phyloP scores from a whole-genome alignment of 78 protist species.

The Dictyostelium brefeldianum region DNA sequence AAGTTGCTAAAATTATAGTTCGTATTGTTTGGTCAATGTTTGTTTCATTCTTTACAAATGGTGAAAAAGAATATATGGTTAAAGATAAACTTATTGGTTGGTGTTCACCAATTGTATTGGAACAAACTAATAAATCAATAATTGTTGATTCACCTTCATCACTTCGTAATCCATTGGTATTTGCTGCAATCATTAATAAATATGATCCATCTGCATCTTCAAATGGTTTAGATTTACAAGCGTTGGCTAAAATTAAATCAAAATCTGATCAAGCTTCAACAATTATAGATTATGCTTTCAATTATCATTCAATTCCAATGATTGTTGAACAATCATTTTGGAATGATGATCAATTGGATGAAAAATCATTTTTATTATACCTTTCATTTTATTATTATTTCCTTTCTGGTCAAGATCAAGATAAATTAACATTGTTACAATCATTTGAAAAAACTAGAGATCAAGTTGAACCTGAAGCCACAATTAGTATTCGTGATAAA shows the following conservation, averaged over 20 bases:
- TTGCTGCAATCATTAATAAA: conserved; percentile 31
- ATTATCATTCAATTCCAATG: conserved; percentile 24
- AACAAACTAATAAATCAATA: background rate
- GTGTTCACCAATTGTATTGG: background rate
- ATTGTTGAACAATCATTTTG: conserved; percentile 11
- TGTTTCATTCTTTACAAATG: conserved; percentile 28
- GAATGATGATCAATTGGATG: conserved; percentile 46
- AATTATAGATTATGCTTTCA: conserved; percentile 27
- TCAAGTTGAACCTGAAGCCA: conserved; percentile 3
- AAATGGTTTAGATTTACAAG: background rate
- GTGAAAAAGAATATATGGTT: conserved; percentile 51
- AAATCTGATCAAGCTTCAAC: conserved; percentile 34
- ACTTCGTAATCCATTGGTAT: conserved; percentile 58
- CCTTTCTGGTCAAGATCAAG: background rate
- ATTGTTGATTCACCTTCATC: conserved; percentile 9
- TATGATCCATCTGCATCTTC: background rate
- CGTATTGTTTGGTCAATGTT: conserved; percentile 54
- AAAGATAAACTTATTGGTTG: conserved; percentile 44
- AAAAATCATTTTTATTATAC: conserved; percentile 42
- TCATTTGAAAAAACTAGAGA: background rate
- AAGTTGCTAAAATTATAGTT: conserved; percentile 8
- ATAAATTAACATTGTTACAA: background rate
- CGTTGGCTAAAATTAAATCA: background rate
- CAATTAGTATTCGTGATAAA: conserved; percentile 25
- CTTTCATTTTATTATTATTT: conserved; percentile 42